Conservation (phyloP, 1,139 yeast genomes). For the Yueomyces sp. region DNA sequence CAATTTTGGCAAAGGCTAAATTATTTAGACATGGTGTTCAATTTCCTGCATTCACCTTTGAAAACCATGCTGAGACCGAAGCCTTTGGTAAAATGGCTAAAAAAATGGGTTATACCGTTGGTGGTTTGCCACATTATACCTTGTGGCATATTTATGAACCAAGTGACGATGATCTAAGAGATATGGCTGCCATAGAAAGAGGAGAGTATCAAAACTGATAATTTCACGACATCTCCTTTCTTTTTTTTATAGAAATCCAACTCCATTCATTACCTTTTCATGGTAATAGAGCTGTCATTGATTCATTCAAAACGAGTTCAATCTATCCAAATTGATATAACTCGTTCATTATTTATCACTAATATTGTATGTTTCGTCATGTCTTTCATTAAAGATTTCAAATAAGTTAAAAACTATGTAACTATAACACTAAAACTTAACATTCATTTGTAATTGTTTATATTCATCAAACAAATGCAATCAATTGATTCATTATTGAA, state of each 20-base stretch:
- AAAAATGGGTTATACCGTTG: constrained; percentile 66
- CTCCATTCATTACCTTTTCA: neutral
- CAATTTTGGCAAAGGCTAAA: constrained; percentile 65
- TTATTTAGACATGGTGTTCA: constrained; percentile 75
- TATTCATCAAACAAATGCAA: too few species aligned
- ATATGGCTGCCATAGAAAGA: constrained; percentile 61
- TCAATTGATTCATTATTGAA: too few species aligned
- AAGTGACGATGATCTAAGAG: constrained; percentile 76
- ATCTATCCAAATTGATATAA: too few species aligned
- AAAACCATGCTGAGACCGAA: constrained; percentile 88
- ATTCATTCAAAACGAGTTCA: too few species aligned
- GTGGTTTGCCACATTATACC: constrained; percentile 82
- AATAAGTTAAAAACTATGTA: too few species aligned
- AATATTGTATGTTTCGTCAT: too few species aligned
- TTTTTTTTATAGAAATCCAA: neutral
- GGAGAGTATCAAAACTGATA: constrained; percentile 34
- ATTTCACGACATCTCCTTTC: neutral
- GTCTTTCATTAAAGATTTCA: too few species aligned
- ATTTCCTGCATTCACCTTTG: constrained; percentile 84
- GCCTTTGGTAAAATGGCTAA: constrained; percentile 85
- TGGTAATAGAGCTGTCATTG: too few species aligned
- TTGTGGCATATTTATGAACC: constrained; percentile 85
- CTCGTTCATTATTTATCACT: too few species aligned
- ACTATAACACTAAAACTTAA: too few species aligned
- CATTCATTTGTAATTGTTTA: too few species aligned